Evolutionary conservation across 2,329 filamentous ascomycete genomes (phyloP).

Genomic region (Paraphoma chrysanthemicola): DNA sequence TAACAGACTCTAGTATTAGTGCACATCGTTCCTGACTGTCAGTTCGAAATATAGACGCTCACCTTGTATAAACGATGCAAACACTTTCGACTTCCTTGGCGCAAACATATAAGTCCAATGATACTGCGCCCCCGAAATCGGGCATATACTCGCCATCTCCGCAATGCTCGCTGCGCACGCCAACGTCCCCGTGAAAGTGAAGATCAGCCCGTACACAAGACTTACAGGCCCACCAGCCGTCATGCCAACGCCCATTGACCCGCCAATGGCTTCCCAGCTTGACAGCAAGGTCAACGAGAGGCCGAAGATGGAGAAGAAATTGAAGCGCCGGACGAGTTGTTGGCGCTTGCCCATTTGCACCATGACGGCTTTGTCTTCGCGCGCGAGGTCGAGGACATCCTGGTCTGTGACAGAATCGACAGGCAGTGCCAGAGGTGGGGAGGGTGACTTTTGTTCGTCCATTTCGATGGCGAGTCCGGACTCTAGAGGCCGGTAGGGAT

Average conservation of each 20-base stretch:
- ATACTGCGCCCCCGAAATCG: background rate
- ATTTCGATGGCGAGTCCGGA: too few species aligned
- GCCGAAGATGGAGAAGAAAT: background rate
- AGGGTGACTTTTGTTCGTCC: too few species aligned
- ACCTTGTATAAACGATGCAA: background rate
- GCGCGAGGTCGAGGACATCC: background rate
- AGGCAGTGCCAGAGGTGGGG: too few species aligned
- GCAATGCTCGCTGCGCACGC: background rate
- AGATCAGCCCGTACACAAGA: background rate
- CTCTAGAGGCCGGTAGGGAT: too few species aligned
- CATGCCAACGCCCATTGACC: background rate
- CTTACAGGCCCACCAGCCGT: background rate
- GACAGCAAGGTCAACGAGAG: background rate
- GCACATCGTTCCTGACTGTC: too few species aligned
- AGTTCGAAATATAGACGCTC: too few species aligned
- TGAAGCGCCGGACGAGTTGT: constrained; percentile 1
- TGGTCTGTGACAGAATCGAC: too few species aligned
- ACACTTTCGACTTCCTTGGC: background rate
- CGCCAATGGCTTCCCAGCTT: background rate
- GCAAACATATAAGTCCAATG: constrained; percentile 3
- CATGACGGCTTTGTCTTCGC: background rate
- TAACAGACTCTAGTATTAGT: background rate
- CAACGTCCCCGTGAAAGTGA: background rate
- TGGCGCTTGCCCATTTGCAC: constrained; percentile 1
- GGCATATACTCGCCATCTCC: background rate